Percentiles rank a stretch among this genome's conserved stretches.
Evolutionary conservation across 139 green algal genomes (phyloP).

Genomic region (Desmodesmus armatus): DNA sequence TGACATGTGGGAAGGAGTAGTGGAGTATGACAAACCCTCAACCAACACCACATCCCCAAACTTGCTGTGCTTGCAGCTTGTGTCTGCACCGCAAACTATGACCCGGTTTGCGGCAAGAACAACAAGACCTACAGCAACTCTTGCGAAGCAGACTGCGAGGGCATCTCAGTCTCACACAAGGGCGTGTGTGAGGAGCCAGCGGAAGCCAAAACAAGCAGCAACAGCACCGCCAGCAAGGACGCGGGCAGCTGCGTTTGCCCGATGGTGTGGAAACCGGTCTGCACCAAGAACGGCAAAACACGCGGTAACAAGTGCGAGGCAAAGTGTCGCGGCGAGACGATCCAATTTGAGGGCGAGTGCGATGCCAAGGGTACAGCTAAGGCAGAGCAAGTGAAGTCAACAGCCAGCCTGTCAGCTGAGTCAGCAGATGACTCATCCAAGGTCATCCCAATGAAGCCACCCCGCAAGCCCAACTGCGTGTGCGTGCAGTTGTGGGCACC

Average conservation of each 20-base stretch:
- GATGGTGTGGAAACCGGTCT: slow-evolving; percentile 32
- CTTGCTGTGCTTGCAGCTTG: slow-evolving; percentile 23
- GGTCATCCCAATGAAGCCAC: too few relatives aligned
- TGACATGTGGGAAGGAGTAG: too few relatives aligned
- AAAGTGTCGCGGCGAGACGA: slow-evolving; percentile 26
- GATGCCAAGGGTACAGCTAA: neutral
- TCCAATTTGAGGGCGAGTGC: slow-evolving; percentile 37
- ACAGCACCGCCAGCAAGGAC: neutral
- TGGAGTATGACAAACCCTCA: too few relatives aligned
- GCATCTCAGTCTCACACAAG: slow-evolving; percentile 18
- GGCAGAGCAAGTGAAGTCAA: too few relatives aligned
- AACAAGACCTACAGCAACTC: slow-evolving; percentile 55
- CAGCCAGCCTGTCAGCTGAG: too few relatives aligned
- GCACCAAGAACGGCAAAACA: slow-evolving; percentile 48
- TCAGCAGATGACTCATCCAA: too few relatives aligned
- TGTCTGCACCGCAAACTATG: slow-evolving; percentile 48
- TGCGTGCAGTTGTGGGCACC: slow-evolving; percentile 42
- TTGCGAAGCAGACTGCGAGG: slow-evolving; percentile 44
- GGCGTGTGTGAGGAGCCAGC: slow-evolving; percentile 26
- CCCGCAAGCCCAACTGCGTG: too few relatives aligned
- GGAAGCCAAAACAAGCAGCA: too few relatives aligned
- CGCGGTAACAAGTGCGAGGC: slow-evolving; percentile 56
- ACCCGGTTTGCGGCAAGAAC: slow-evolving; percentile 53
- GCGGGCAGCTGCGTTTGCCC: slow-evolving; percentile 32
- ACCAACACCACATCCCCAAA: too few relatives aligned